phyloP scores from a whole-genome alignment of 2,329 filamentous ascomycete genomes.

The Leptodontidium sp. region DNA sequence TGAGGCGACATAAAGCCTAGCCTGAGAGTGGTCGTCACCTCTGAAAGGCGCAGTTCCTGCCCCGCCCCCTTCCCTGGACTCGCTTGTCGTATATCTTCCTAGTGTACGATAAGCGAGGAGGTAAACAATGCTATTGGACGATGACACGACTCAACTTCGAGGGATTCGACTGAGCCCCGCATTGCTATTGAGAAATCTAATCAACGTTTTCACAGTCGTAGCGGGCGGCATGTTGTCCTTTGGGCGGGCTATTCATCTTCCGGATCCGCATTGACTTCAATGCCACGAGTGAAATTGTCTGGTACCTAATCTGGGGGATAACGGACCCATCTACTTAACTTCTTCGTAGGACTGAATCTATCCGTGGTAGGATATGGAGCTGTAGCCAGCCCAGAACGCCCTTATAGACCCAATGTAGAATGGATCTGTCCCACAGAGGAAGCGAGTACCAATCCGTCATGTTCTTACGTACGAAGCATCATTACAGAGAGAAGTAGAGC shows the following conservation, averaged over 20 bases:
- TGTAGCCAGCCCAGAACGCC: no score
- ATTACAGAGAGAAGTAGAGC: no score
- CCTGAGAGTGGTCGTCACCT: not conserved
- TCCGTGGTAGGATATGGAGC: no score
- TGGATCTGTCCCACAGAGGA: no score
- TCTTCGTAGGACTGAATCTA: no score
- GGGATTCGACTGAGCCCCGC: not conserved
- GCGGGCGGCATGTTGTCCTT: no score
- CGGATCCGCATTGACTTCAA: not conserved
- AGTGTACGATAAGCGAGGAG: constrained; percentile 15
- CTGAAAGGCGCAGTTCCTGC: not conserved
- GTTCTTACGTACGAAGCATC: no score
- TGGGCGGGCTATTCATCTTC: not conserved
- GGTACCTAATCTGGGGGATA: no score
- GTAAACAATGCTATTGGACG: constrained; percentile 2
- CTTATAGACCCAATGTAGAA: no score
- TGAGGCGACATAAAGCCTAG: not conserved
- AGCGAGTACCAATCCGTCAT: no score
- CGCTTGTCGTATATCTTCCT: constrained; percentile 1
- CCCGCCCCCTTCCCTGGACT: not conserved
- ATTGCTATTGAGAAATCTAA: not conserved
- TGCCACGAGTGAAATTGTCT: not conserved
- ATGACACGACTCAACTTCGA: constrained; percentile 34
- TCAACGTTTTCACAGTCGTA: not conserved
- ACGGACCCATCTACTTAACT: no score